A percentile compares a stretch with the other conserved stretches of the same genome.
Conservation (phyloP, 768 basidiomycete species). For the Exidia glandulosa region DNA sequence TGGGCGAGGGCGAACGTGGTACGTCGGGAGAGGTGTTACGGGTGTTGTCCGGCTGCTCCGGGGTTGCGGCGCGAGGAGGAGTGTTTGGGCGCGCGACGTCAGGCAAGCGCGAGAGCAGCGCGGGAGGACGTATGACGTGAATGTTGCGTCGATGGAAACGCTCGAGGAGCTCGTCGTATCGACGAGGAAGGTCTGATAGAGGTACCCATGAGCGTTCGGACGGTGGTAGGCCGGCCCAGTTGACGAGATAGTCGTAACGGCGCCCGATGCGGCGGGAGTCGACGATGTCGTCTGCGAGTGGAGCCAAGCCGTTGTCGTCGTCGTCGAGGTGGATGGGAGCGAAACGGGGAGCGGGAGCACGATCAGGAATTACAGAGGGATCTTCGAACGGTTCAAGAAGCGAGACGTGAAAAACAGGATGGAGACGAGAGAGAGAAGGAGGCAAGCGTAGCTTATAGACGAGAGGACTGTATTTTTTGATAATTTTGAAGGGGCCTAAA, state of each 20-base stretch:
- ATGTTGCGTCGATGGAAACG: constrained; percentile 25
- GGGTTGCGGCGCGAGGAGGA: too few relatives aligned
- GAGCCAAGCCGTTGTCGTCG: constrained; percentile 9
- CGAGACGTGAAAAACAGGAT: constrained; percentile 14
- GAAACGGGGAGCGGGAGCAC: constrained; percentile 10
- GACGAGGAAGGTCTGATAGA: constrained; percentile 23
- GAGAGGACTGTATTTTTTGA: background rate
- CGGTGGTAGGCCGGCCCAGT: constrained; percentile 15
- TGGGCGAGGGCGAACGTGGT: too few relatives aligned
- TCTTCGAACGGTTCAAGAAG: constrained; percentile 12
- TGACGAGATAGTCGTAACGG: constrained; percentile 26
- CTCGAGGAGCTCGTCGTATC: constrained; percentile 20
- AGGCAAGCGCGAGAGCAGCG: too few relatives aligned
- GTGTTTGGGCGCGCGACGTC: too few relatives aligned
- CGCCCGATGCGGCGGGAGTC: constrained; percentile 24
- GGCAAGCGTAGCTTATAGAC: background rate
- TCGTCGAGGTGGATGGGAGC: background rate
- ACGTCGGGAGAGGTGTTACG: too few relatives aligned
- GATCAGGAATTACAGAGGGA: constrained; percentile 19
- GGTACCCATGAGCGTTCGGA: constrained; percentile 27
- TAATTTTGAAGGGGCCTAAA: constrained; percentile 17
- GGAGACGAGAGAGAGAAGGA: background rate
- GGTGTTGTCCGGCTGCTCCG: too few relatives aligned
- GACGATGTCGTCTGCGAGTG: constrained; percentile 16
- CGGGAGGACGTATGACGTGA: constrained; percentile 18